Percentiles rank a stretch among this genome's conserved stretches.
Conservation (phyloP, 2,329 filamentous ascomycete genomes). For the Aspergillus quadrilineatus region DNA sequence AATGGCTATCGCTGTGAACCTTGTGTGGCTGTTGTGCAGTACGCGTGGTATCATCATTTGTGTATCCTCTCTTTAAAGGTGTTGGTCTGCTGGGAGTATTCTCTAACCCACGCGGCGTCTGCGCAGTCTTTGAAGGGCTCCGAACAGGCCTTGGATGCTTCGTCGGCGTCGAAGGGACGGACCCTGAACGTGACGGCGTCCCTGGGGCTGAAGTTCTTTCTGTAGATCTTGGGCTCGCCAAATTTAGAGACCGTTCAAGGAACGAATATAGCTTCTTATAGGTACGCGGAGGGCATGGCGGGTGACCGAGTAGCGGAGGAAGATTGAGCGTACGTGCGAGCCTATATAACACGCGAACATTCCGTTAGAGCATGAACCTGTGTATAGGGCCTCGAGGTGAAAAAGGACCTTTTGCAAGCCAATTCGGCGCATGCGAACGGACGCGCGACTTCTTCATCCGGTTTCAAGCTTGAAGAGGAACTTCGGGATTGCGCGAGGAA, state of each 20-base stretch:
- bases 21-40: conserved; percentile 21
- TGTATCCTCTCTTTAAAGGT: conserved; percentile 31
- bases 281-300: conserved; percentile 73
- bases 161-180: conserved; percentile 41
- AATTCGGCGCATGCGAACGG: conserved; percentile 83
- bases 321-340: conserved; percentile 75
- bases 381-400: too few relatives aligned
- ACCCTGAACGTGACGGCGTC: conserved; percentile 27
- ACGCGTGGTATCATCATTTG: conserved; percentile 21
- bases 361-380: neutral
- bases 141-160: conserved; percentile 25
- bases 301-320: conserved; percentile 70
- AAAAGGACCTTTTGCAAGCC: conserved; percentile 70
- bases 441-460: conserved; percentile 84
- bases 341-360: conserved; percentile 43
- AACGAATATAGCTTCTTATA: conserved; percentile 84
- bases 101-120: conserved; percentile 33
- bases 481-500: conserved; percentile 78
- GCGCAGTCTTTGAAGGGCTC: conserved; percentile 31
- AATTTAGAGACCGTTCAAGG: conserved; percentile 68
- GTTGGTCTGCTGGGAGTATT: conserved; percentile 49
- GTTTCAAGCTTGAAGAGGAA: conserved; percentile 73
- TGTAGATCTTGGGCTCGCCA: conserved; percentile 36
- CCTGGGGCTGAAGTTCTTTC: conserved; percentile 33
- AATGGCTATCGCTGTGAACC: conserved; percentile 20